phyloP scores from a whole-genome alignment of 139 green algal genomes.

The Zygnema circumcarinatum region DNA sequence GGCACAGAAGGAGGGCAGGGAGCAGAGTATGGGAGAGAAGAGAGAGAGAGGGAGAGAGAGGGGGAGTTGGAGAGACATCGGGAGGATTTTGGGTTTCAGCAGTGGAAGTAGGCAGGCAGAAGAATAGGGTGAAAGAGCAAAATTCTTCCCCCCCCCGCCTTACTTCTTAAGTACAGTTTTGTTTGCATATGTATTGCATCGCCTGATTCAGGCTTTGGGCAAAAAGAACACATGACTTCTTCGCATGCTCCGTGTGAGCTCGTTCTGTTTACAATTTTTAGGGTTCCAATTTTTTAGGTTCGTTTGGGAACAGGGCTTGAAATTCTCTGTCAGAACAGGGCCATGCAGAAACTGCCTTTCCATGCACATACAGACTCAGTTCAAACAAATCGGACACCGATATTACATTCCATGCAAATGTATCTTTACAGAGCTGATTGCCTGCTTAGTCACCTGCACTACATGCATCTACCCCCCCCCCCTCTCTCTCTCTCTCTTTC shows the following conservation, averaged over 20 bases:
- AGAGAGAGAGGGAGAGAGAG: too few species aligned
- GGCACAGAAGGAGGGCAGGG: too few species aligned
- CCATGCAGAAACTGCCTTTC: too few species aligned
- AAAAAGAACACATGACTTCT: not conserved
- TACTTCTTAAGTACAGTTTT: not conserved
- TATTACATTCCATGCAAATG: not conserved
- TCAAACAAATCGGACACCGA: not conserved
- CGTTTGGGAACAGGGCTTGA: not conserved
- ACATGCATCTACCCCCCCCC: too few species aligned
- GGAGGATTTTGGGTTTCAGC: not conserved
- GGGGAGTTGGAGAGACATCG: too few species aligned
- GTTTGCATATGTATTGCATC: not conserved
- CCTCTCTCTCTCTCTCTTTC: too few species aligned
- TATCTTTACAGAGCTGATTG: not conserved
- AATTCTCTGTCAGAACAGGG: not conserved
- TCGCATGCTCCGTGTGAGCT: too few species aligned
- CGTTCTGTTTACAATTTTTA: not conserved
- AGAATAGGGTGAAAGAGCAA: not conserved
- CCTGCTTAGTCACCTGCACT: too few species aligned
- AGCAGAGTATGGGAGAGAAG: too few species aligned
- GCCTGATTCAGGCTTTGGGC: not conserved
- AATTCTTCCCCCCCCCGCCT: too few species aligned
- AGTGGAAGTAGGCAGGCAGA: not conserved
- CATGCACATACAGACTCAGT: too few species aligned
- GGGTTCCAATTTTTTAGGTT: conserved; percentile 25